Conservation (phyloP, 495 filamentous ascomycete species). For the Entonaema liquescens region DNA sequence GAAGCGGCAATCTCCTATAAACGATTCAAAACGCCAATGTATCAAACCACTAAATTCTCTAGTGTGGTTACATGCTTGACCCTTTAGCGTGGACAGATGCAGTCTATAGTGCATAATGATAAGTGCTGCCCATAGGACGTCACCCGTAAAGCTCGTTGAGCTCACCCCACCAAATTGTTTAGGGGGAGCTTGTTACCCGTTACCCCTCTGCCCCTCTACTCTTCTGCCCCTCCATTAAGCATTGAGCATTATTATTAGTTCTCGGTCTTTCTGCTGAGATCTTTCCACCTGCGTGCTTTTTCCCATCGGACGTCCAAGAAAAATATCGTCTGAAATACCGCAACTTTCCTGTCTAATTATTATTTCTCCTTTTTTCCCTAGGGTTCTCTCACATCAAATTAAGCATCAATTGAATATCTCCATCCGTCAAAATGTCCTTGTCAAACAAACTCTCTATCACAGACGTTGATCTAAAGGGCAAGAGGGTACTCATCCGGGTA, state of each 20-base stretch:
- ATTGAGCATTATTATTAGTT: constrained; percentile 31
- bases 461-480: constrained; percentile 95
- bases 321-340: constrained; percentile 34
- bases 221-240: constrained; percentile 19
- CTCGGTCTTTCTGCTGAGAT: constrained; percentile 6
- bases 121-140: constrained; percentile 29
- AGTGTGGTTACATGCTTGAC: constrained; percentile 24
- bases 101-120: constrained; percentile 11
- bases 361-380: constrained; percentile 8
- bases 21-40: constrained; percentile 10
- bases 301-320: constrained; percentile 31
- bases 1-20: constrained; percentile 27
- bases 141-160: constrained; percentile 36
- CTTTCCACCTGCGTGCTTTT: constrained; percentile 13
- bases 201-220: constrained; percentile 14
- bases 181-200: neutral
- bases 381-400: neutral
- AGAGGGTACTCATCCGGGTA: constrained; percentile 96
- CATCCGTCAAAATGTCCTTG: constrained; percentile 82
- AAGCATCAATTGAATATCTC: constrained; percentile 27
- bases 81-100: constrained; percentile 27
- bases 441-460: constrained; percentile 97
- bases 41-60: constrained; percentile 18
- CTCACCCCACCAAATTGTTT: constrained; percentile 38
- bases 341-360: constrained; percentile 18